Conservation (phyloP, 2,329 filamentous ascomycete species). For the Fonsecaea erecta region DNA sequence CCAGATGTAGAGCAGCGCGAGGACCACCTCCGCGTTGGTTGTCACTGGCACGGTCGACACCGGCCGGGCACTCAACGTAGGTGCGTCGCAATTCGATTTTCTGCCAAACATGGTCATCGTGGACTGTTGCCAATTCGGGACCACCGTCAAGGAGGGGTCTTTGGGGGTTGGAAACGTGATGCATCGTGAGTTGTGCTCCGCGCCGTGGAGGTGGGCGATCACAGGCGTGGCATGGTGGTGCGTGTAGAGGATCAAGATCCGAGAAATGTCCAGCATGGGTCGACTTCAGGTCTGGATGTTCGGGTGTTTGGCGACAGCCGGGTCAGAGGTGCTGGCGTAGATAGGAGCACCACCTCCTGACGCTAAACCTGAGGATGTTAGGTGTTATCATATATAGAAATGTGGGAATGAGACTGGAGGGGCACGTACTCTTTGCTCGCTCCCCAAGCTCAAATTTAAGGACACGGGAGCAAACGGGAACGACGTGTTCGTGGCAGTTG, state of each 20-base stretch:
- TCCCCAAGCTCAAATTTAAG: not conserved
- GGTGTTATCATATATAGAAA: not conserved
- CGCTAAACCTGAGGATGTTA: not conserved
- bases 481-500: not conserved
- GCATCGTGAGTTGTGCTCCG: not conserved
- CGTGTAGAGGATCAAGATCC: conserved; percentile 3
- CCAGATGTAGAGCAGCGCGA: conserved; percentile 3
- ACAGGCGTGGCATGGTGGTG: not conserved
- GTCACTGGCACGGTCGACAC: not conserved
- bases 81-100: not conserved
- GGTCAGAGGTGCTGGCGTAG: conserved; percentile 3
- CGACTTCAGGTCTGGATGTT: conserved; percentile 1
- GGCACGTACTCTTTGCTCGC: not conserved
- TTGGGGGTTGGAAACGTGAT: conserved; percentile 3
- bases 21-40: not conserved
- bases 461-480: conserved; percentile 5
- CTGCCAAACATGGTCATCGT: not conserved
- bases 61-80: not conserved
- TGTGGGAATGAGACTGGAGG: not conserved
- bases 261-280: not conserved
- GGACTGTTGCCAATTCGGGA: conserved; percentile 6
- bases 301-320: not conserved
- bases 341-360: not conserved
- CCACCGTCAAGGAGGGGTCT: conserved; percentile 9
- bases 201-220: not conserved